Base-by-base conservation (phyloP, 768 basidiomycete genomes). In the Amanita thiersii region DNA sequence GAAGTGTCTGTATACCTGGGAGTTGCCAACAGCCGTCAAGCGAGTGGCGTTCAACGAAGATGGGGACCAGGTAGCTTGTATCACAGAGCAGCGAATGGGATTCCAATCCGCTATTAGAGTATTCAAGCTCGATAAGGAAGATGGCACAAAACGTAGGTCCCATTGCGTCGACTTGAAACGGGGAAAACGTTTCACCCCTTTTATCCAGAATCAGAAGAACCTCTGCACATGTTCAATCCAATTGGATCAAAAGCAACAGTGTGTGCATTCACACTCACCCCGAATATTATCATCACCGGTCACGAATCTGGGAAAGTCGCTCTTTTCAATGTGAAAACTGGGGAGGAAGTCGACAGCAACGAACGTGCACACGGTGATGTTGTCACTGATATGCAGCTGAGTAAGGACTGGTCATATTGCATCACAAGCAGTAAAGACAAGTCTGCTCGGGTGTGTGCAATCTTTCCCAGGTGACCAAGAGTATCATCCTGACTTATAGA, bases 11-110 rank as follows among this genome's bases (percentile, higher is more conserved):
- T 88, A 81, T 59, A 83, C 77, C 2, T 99, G 96, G 96, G 94
- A 98, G 61, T 97, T 96, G 72, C 87, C 88, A 25, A 98, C 94
- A 0, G 96, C 96, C 3, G 88, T 99, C 52, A 98, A 97, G 72
- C 73, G 94, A 33, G 94, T 98, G 17, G 77, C 81, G 5, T 97
- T 94, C 71, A 90, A 77, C 61, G 85, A 86, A 43, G 81, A 87
- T 52, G 88, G 86, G 56, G 72, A 77, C 17, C 75, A 79, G 52
- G 69, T 98, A 24, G 82, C 97, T 18, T 91, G 88, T 56, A 88
- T 97, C 52, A 98, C 96, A 1, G 96, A 98, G 63, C 92, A 96
- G 64, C 84, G 96, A 42, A 92, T 92, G 86, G 96, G 94, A 1
- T 64, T 77, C 61, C 86, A 88, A 54, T 87, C 89, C 50, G 83